Evolutionary conservation across 108 stramenopile genomes (phyloP), one percentile per base, ranked within the genome.

Genomic region (Mayamaea pseudoterrestris): DNA sequence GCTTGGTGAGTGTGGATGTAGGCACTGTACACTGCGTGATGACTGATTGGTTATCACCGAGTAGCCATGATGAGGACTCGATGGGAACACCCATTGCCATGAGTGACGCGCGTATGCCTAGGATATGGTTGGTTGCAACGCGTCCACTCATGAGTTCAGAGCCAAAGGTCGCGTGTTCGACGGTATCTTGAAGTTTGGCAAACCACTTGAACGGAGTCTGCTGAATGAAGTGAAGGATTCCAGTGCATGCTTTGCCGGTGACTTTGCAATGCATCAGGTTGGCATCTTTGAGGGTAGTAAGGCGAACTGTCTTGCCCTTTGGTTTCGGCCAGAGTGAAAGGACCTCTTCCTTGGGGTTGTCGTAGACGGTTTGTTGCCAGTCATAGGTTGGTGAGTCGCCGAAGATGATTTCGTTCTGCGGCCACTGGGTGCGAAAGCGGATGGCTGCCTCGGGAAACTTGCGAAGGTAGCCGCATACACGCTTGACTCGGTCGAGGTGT

Each of bases 111-210:
- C 67, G 40, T 2, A 76, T 23, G 27, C 58, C 58, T 1, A 58
- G 27, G 18, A 74, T 37, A 20, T 43, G 31, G 17, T 76, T 66
- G 1, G 60, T 43, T 4, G 56, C 48, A 20, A 30, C 55, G 14
- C 50, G 2, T 17, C 30, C 30, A 2, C 50, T 50, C 18, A 5
- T 16, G 27, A 55, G 42, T 35, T 62, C 61, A 12, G 45, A 50
- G 20, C 68, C 68, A 56, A 50, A 63, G 9, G 69, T 71, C 25
- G 64, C 41, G 3, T 65, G 54, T 35, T 72, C 65, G 9, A 66
- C 65, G 1, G 58, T 65, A 3, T 25, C 5, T 39, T 72, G 71
- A 14, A 35, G 22, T 36, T 72, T 64, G 24, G 48, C 44, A 25
- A 42, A 61, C 58, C 58, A 65, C n/a, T 44, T 32, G 17, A 64